Conservation (phyloP, 768 basidiomycete genomes). For the Omphalotus guepiniiformis region DNA sequence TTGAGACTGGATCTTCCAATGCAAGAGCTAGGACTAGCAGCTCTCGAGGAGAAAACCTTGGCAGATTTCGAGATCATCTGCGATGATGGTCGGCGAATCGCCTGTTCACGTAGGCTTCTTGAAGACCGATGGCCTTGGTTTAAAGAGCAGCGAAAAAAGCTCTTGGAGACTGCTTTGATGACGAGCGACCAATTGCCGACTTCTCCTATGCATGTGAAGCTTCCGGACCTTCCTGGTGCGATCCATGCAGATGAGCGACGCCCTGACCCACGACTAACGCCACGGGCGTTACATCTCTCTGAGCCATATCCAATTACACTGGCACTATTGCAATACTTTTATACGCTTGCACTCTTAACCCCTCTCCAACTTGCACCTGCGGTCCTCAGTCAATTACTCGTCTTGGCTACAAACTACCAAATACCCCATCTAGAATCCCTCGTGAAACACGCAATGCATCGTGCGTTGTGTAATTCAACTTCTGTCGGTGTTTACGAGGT, state of each 20-base stretch:
- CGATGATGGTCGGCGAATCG: constrained; percentile 81
- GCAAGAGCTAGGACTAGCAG: constrained; percentile 82
- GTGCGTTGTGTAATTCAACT: constrained; percentile 74
- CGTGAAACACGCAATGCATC: constrained; percentile 95
- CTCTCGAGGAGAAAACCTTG: constrained; percentile 75
- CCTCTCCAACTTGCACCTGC: constrained; percentile 89
- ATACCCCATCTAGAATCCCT: constrained; percentile 70
- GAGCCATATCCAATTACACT: constrained; percentile 88
- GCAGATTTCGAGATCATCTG: constrained; percentile 92
- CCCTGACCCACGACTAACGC: constrained; percentile 76
- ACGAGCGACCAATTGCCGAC: constrained; percentile 56
- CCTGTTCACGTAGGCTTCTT: constrained; percentile 79
- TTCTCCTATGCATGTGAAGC: constrained; percentile 56
- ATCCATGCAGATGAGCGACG: constrained; percentile 45
- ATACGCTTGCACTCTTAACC: constrained; percentile 80
- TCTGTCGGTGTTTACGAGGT: constrained; percentile 95
- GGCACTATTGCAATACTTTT: constrained; percentile 92
- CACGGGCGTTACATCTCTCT: constrained; percentile 75
- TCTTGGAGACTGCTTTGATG: constrained; percentile 52
- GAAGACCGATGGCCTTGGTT: constrained; percentile 98
- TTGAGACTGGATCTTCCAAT: constrained; percentile 62
- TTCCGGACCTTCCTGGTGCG: constrained; percentile 57
- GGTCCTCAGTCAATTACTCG: constrained; percentile 80
- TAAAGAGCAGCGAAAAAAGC: constrained; percentile 58
- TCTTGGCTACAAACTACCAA: constrained; percentile 80